These are phyloP conservation scores for Coleophoma cylindrospora DNA, from an alignment of 2,329 filamentous ascomycete genomes.

Conservation along the genomic window DNA sequence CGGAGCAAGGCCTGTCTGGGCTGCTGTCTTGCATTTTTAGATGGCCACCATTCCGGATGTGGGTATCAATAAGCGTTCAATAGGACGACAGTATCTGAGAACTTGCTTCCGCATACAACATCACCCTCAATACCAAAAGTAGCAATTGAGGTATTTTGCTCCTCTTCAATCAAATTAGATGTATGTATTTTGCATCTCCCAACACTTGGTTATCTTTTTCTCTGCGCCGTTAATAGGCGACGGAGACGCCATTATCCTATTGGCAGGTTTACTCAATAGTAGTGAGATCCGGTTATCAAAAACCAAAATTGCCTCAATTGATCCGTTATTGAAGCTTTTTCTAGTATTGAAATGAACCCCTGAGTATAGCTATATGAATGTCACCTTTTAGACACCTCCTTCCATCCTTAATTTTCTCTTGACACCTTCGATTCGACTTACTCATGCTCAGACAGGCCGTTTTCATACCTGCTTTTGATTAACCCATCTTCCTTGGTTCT, in stretches of 20 bases:
- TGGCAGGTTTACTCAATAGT: no score
- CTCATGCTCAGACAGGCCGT: not conserved
- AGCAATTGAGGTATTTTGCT: not conserved
- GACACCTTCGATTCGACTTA: no score
- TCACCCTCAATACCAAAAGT: no score
- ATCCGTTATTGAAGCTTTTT: no score
- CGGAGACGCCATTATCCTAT: no score
- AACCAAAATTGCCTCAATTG: no score
- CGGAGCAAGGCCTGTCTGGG: not conserved
- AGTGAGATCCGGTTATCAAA: no score
- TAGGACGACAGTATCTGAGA: not conserved
- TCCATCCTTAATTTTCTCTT: not conserved
- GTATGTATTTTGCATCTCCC: no score
- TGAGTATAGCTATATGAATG: not conserved
- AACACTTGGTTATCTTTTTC: no score
- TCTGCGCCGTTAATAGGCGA: no score
- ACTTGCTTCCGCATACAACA: not conserved
- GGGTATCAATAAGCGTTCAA: conserved; percentile 3
- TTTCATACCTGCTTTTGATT: not conserved
- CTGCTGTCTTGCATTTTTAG: not conserved
- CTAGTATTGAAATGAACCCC: no score
- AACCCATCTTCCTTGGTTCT: not conserved
- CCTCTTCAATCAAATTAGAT: not conserved
- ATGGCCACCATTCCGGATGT: conserved; percentile 1
- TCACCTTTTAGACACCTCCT: not conserved